Evolutionary conservation across 441 rosid species (phyloP), one percentile per base, ranked within the genome.

Genomic region (Monsonia emarginata): DNA sequence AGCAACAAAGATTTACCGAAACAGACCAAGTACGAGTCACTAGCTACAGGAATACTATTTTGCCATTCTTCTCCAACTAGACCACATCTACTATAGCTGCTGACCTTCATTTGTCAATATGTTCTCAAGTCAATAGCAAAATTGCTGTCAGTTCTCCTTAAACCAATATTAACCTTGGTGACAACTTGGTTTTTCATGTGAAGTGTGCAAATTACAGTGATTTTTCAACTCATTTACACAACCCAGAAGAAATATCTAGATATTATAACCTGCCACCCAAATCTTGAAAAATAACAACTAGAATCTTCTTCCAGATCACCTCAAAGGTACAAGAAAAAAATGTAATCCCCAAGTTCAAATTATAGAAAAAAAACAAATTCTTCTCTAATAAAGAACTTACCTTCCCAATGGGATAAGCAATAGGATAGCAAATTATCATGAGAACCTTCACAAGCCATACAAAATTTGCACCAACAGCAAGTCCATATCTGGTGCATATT

Each of bases 331-430:
- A 59, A 58, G 13, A 6, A 2, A 5, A 50, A 57, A 31, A 16
- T 57, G n/a, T 57, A 63, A 42, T 19, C 5, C 11, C 44, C 18
- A 65, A 30, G 25, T 30, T 63, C 18, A 46, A 42, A 18, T 2
- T 44, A 24, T 62, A 22, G 22, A 61, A 11, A 18, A 1, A 21
- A 8, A 58, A 2, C n/a, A 58, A 16, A 22, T 22, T 10, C 24
- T 22, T 1, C 4, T 65, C 27, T 65, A 9, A 24, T 32, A 65
- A 21, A 4, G 26, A 8, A 27, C 56, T 71, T 78, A 90, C 97
- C 95, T 87, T 94, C 46, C 96, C 98, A 64, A 94, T 83, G n/a
- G 98, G 98, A 76, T 79, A 94, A 27, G 98, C 84, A 63, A 91
- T 85, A 34, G 98, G 98, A 72, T 84, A 94, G 81, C 95, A 89